These are phyloP conservation scores for Flaveria linearis DNA, from an alignment of 129 eudicot species.

Conservation along the genomic window DNA sequence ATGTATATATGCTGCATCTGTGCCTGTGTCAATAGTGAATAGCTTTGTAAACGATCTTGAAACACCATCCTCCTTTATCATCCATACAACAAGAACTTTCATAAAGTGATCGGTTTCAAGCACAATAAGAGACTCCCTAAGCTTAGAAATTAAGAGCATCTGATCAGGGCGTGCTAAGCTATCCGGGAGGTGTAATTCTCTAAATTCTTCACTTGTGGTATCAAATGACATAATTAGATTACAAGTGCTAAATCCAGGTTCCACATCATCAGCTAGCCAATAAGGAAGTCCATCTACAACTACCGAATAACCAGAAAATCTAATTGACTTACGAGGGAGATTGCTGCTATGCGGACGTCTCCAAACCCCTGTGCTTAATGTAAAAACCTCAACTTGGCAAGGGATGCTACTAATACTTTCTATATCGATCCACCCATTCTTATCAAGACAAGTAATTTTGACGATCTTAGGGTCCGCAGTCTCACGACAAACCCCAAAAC, in stretches of 20 bases:
- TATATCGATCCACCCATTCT: neutral
- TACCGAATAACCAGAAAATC: neutral
- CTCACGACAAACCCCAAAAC: constrained; percentile 44
- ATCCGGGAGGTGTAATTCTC: neutral
- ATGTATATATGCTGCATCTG: neutral
- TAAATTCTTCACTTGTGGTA: neutral
- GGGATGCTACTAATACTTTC: neutral
- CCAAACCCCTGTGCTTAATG: neutral
- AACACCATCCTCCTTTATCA: neutral
- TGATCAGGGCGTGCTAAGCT: neutral
- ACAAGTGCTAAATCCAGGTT: neutral
- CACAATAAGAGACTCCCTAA: constrained; percentile 3
- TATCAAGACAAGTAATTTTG: constrained; percentile 35
- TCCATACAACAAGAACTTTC: neutral
- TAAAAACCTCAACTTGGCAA: neutral
- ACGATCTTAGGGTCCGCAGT: constrained; percentile 22
- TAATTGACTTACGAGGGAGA: neutral
- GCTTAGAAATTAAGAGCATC: neutral
- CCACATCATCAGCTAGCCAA: neutral
- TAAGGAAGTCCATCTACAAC: neutral
- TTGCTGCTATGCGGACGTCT: neutral
- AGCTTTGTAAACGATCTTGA: neutral
- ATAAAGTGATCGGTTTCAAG: neutral
- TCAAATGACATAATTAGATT: neutral
- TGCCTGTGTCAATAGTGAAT: neutral